Conservation (phyloP, 345 rosid species). For the Populus davidiana region DNA sequence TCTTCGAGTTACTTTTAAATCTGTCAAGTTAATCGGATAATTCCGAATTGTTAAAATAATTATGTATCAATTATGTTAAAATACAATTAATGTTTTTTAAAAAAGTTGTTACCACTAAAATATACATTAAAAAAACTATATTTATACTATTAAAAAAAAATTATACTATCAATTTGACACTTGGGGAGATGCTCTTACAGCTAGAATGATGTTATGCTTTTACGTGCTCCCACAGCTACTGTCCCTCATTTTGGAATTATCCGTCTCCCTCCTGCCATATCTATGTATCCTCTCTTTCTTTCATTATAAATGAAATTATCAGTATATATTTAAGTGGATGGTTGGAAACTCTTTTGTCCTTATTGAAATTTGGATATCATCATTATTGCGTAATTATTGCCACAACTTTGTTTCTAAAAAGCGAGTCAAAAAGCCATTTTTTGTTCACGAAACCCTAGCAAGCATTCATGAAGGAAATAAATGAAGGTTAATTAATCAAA, state of each 20-base stretch:
- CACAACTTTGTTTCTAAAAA: neutral
- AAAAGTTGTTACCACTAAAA: too few species aligned
- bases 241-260: conserved; percentile 27
- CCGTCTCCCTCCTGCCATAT: neutral
- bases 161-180: too few species aligned
- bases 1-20: too few species aligned
- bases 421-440: neutral
- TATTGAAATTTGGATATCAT: neutral
- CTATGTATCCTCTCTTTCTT: neutral
- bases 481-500: neutral
- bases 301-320: conserved; percentile 12
- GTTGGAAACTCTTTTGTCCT: conserved; percentile 6
- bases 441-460: neutral
- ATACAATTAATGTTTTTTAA: too few species aligned
- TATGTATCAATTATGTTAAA: too few species aligned
- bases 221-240: conserved; percentile 21
- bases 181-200: too few species aligned
- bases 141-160: too few species aligned
- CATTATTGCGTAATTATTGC: conserved; percentile 38
- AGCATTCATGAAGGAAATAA: neutral
- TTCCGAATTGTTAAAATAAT: too few species aligned
- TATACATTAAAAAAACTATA: too few species aligned
- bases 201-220: conserved; percentile 22
- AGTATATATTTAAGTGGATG: conserved; percentile 23
- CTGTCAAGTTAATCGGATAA: too few species aligned